Conservation (phyloP, 225 moss, liverwort and hornwort genomes). For the Ulota crispa region DNA sequence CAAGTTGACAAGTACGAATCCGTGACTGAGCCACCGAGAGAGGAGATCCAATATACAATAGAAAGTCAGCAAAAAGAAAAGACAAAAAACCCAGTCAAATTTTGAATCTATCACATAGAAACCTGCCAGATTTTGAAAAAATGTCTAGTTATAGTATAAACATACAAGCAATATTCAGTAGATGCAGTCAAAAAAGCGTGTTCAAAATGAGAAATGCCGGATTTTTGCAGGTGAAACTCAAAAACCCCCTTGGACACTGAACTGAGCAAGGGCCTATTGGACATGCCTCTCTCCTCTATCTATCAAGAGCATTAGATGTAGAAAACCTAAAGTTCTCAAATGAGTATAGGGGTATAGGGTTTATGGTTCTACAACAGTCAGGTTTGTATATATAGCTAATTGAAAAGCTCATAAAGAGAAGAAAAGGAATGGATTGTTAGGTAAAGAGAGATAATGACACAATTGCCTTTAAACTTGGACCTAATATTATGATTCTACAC, state of each 20-base stretch:
- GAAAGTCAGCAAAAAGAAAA: too few species aligned
- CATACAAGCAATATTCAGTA: too few species aligned
- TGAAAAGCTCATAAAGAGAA: neutral
- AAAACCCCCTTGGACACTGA: too few species aligned
- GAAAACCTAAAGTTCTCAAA: neutral
- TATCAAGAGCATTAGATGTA: neutral
- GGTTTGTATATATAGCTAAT: neutral
- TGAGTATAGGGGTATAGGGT: neutral
- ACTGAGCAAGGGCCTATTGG: neutral
- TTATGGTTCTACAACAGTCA: neutral
- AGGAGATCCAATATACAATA: too few species aligned
- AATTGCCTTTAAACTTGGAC: neutral
- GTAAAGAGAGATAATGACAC: neutral
- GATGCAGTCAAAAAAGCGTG: too few species aligned
- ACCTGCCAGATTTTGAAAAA: too few species aligned
- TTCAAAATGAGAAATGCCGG: too few species aligned
- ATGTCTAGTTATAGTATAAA: too few species aligned
- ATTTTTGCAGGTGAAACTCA: too few species aligned
- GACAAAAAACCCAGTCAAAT: too few species aligned
- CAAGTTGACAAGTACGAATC: neutral
- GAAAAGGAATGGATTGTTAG: neutral
- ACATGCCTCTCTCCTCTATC: neutral
- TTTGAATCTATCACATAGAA: too few species aligned
- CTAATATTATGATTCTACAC: neutral
- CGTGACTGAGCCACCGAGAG: neutral